phyloP scores from a whole-genome alignment of 1,284 basidiomycete species.

The Puccinia sorghi region DNA sequence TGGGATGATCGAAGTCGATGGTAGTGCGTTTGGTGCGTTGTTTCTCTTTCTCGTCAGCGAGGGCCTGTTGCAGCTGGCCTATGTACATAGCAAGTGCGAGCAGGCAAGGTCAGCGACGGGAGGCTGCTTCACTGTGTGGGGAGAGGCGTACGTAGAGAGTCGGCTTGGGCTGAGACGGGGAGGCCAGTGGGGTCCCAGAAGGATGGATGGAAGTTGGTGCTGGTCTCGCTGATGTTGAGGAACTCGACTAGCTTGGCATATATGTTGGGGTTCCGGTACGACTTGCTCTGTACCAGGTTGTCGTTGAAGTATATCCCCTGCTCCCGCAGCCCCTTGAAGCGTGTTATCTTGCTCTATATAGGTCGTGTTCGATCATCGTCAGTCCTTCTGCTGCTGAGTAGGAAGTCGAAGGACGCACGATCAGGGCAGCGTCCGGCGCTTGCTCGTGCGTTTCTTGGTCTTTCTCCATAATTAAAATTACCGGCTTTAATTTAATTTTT shows the following conservation, averaged over 20 bases:
- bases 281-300: slow-evolving; percentile 80
- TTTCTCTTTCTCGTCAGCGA: slow-evolving; percentile 6
- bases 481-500: no score
- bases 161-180: slow-evolving; percentile 15
- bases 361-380: not conserved
- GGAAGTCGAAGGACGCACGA: no score
- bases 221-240: slow-evolving; percentile 79
- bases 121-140: not conserved
- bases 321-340: slow-evolving; percentile 67
- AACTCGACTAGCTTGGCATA: slow-evolving; percentile 89
- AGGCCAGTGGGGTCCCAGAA: slow-evolving; percentile 67
- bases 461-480: no score
- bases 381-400: not conserved
- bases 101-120: no score
- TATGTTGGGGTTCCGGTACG: slow-evolving; percentile 91
- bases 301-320: slow-evolving; percentile 89
- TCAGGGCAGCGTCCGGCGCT: no score
- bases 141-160: slow-evolving; percentile 3
- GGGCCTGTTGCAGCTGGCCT: slow-evolving; percentile 12
- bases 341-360: slow-evolving; percentile 64
- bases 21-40: not conserved
- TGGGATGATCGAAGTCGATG: slow-evolving; percentile 3
- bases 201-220: slow-evolving; percentile 71
- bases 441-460: not conserved
- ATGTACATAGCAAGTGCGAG: not conserved